phyloP scores from a whole-genome alignment of 179 eudicot species.

The Dionaea muscipula region DNA sequence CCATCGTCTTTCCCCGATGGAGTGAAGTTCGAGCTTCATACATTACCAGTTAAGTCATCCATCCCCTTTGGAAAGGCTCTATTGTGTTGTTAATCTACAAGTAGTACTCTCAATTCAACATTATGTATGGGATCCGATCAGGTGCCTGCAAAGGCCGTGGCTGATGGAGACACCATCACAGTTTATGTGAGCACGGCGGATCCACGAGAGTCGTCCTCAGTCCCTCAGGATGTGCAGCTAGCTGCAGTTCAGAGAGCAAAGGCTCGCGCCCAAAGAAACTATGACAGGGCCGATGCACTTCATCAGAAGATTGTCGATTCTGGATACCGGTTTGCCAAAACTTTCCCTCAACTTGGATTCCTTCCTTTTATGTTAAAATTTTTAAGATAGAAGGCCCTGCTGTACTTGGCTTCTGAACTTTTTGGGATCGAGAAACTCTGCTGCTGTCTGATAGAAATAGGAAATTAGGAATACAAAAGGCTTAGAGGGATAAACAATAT shows the following conservation, averaged over 20 bases:
- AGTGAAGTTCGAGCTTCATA: conserved; percentile 64
- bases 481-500: too few species aligned
- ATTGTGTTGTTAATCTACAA: not conserved
- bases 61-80: not conserved
- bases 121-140: conserved; percentile 7
- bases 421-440: too few species aligned
- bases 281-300: conserved; percentile 64
- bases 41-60: conserved; percentile 56
- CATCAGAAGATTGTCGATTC: conserved; percentile 55
- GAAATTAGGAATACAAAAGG: too few species aligned
- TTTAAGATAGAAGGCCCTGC: too few species aligned
- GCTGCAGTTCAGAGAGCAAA: conserved; percentile 62
- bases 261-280: conserved; percentile 60
- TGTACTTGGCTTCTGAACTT: too few species aligned
- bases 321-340: conserved; percentile 51
- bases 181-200: conserved; percentile 74
- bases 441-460: too few species aligned
- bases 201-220: conserved; percentile 61
- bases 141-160: conserved; percentile 87
- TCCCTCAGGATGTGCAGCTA: conserved; percentile 58
- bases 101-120: not conserved
- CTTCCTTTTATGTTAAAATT: too few species aligned
- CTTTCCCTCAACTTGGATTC: not conserved
- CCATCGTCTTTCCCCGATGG: conserved; percentile 47
- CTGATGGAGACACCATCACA: conserved; percentile 90